Base-by-base conservation (phyloP, 768 basidiomycete species). In the Boletus rex-veris region DNA sequence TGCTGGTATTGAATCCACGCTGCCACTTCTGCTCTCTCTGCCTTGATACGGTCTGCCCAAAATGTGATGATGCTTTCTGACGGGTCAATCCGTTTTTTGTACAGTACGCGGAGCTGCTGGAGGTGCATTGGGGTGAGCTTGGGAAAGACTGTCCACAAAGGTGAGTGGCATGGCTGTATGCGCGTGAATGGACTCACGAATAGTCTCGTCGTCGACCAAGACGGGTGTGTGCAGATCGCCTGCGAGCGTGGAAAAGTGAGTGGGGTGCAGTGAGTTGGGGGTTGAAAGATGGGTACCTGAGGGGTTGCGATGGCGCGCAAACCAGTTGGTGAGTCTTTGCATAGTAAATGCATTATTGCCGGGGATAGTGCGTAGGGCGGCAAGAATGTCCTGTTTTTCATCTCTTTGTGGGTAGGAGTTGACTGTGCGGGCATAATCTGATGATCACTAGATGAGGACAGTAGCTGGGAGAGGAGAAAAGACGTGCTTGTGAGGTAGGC, bases 1-100 rank as follows among this genome's bases (percentile, higher is more conserved):
- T 61, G 59, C 35, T 70, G 70, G 24, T 71, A 71, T 28, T 48
- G 56, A 1, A 70, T 57, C 70, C 68, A 70, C 7, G 64, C 58
- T 0, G 11, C 39, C 0, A 70, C 58, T 11, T 70, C 66, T 18
- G 19, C 39, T 2, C 9, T 47, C 3, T 64, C 64, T 2, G 53
- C 70, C 3, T 36, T 41, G 24, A 70, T 33, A 1, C 69, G 60
- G 1, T 18, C 31, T 5, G 69, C 66, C 69, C 69, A 70, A 28
- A 70, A 64, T 0, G 55, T 55, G 42, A 70, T 41, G 46, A 71
- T 58, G 21, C 44, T 54, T 1, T 66, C 64, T 0, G 57, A 8
- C 1, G 69, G 70, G 0, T 58, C 48, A 0, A 44, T 3, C 9
- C 52, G 45, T 37, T 60, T 62, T 15, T 31, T 59, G 28, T 66